Evolutionary conservation across 2,329 filamentous ascomycete genomes (phyloP), one percentile per base, ranked within the genome.

Genomic region (Penicillium sumatraense): DNA sequence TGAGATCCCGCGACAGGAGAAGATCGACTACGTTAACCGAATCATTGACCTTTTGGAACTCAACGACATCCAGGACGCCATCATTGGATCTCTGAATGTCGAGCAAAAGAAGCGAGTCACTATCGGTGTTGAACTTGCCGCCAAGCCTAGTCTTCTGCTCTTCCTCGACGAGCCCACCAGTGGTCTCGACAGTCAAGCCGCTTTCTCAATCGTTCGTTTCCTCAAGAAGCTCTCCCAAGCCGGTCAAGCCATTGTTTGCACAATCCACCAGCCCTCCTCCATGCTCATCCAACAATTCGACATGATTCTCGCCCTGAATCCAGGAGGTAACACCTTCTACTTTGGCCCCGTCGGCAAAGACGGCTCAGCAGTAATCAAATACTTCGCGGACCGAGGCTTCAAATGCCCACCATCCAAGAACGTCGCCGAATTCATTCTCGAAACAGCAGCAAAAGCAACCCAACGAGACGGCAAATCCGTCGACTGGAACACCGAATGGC

Each of bases 401-500:
- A 75, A 83, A 27, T 90, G 88, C 54, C 87, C 88, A 2, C 84
- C 86, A 0, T 83, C 73, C 63, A 87, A 86, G 72, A 88, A 88
- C 66, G 81, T 87, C 4, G 86, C 85, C 3, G 86, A 88, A 61
- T 88, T 87, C 70, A 84, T 88, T 26, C 78, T 88, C 4, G 86
- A 88, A 66, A 87, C 85, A 3, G 85, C 84, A 2, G 84, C 84
- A 0, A 86, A 86, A 61, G 80, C 80, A 10, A 74, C 76, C 10
- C 80, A 81, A 52, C 76, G 69, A 35, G 79, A 86, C 45, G 85
- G 85, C 35, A 83, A 77, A 51, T 76, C 74, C 27, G 75, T 90
- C 40, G 81, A 91, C 67, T 93, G 89, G 89, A 88, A 89, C 66
- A 83, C 90, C 31, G 87, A 90, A 67, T 93, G 90, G 89, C 75